Evolutionary conservation across 2,329 filamentous ascomycete species (phyloP).

Genomic region (Penicillium hordei): DNA sequence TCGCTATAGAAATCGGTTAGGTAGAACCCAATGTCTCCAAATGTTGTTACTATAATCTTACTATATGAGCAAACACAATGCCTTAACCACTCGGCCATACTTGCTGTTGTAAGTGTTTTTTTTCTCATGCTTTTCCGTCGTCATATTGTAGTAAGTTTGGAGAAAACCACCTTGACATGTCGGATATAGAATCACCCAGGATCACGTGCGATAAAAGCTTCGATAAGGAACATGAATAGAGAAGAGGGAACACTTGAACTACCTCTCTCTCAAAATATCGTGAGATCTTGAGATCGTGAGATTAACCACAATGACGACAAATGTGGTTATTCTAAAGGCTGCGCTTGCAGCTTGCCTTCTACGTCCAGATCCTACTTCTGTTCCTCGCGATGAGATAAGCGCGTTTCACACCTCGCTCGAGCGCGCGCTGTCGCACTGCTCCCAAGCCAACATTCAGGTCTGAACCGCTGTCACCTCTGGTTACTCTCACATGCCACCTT

Average conservation of each 20-base stretch:
- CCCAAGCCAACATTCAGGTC: slow-evolving; percentile 84
- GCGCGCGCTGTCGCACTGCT: slow-evolving; percentile 67
- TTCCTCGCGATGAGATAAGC: slow-evolving; percentile 68
- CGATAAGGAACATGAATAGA: neutral
- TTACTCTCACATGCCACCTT: slow-evolving; percentile 24
- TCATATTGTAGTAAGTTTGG: no score
- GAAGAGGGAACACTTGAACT: no score
- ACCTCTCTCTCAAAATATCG: neutral
- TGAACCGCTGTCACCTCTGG: slow-evolving; percentile 48
- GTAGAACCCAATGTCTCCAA: no score
- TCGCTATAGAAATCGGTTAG: no score
- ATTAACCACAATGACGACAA: neutral
- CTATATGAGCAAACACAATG: no score
- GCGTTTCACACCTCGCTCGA: slow-evolving; percentile 67
- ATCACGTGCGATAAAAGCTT: neutral
- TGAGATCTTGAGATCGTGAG: neutral
- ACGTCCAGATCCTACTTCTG: slow-evolving; percentile 69
- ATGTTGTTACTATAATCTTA: no score
- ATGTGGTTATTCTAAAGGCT: slow-evolving; percentile 72
- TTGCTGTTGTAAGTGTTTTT: no score
- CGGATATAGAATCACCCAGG: no score
- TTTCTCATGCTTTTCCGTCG: no score
- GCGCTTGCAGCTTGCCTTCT: slow-evolving; percentile 73
- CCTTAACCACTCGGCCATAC: no score
- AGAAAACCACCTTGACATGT: no score